Conservation (phyloP, 2,329 filamentous ascomycete species). For the Diaporthe sp. region DNA sequence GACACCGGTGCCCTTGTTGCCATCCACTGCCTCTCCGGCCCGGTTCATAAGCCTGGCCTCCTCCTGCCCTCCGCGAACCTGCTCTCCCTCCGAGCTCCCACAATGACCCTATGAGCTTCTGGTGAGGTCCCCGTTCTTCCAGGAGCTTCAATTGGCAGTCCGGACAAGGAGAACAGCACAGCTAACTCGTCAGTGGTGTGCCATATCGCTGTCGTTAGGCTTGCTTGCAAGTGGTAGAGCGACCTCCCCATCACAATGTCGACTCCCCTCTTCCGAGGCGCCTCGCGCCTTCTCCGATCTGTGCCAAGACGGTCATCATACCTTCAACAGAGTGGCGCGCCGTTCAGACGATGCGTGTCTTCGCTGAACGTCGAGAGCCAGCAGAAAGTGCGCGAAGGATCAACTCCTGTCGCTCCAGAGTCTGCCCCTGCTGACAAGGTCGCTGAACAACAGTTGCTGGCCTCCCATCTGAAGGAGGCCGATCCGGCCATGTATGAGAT, state of each 20-base stretch:
- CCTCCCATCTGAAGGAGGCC: constrained; percentile 83
- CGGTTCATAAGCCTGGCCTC: constrained; percentile 24
- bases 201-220: constrained; percentile 27
- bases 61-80: constrained; percentile 7
- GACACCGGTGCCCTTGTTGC: constrained; percentile 31
- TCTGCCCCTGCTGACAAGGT: constrained; percentile 40
- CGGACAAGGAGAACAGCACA: constrained; percentile 25
- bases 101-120: constrained; percentile 41
- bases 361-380: constrained; percentile 68
- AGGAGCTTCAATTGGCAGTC: constrained; percentile 39
- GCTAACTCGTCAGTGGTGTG: constrained; percentile 32
- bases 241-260: constrained; percentile 57
- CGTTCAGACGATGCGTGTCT: constrained; percentile 57
- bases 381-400: constrained; percentile 65
- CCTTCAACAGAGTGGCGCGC: constrained; percentile 44
- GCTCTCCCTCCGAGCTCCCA: constrained; percentile 30
- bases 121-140: constrained; percentile 35
- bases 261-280: constrained; percentile 62
- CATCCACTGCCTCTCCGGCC: constrained; percentile 29
- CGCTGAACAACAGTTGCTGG: constrained; percentile 74
- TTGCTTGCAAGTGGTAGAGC: constrained; percentile 36
- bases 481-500: constrained; percentile 92
- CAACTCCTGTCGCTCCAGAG: constrained; percentile 38
- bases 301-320: constrained; percentile 54
- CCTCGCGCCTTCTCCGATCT: constrained; percentile 61